A percentile compares a stretch with the other conserved stretches of the same genome.
Evolutionary conservation across 192 early-diverging fungal species (phyloP).

Genomic region (Coemansia sp.): DNA sequence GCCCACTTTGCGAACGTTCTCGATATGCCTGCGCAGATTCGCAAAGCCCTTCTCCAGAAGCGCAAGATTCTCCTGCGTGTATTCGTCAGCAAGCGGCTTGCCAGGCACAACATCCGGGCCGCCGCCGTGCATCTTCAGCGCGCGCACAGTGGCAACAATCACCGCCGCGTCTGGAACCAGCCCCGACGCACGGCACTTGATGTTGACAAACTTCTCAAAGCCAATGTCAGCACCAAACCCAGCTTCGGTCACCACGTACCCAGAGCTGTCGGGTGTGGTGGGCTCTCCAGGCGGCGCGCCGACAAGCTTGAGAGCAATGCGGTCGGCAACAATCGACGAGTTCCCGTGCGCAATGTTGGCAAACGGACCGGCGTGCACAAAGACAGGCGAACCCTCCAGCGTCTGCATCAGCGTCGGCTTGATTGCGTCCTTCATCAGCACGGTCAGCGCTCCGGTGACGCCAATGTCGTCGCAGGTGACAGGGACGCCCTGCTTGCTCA

Average conservation of each 20-base stretch:
- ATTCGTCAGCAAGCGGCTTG: slow-evolving; percentile 86
- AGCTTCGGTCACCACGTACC: slow-evolving; percentile 97
- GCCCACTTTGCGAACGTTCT: slow-evolving; percentile 87
- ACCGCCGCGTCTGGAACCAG: slow-evolving; percentile 89
- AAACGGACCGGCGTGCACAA: slow-evolving; percentile 98
- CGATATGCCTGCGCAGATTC: slow-evolving; percentile 89
- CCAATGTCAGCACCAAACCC: slow-evolving; percentile 99
- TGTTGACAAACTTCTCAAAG: slow-evolving; percentile 99
- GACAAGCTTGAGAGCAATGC: slow-evolving; percentile 90
- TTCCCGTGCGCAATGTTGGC: slow-evolving; percentile 99
- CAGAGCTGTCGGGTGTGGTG: slow-evolving; percentile 52
- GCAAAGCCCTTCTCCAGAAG: slow-evolving; percentile 79
- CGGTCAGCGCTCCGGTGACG: slow-evolving; percentile 90
- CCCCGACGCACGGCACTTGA: slow-evolving; percentile 92
- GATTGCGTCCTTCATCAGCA: slow-evolving; percentile 98
- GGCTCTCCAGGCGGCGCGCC: slow-evolving; percentile 65
- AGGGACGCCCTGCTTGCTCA: slow-evolving; percentile 73
- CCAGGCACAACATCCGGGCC: slow-evolving; percentile 90
- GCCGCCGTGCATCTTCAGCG: slow-evolving; percentile 97
- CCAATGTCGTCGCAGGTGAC: slow-evolving; percentile 97
- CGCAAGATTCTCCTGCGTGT: slow-evolving; percentile 84
- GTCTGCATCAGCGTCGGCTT: slow-evolving; percentile 99
- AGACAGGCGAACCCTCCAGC: slow-evolving; percentile 96
- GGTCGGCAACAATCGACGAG: slow-evolving; percentile 93
- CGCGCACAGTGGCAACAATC: slow-evolving; percentile 90